Conservation (phyloP, 495 filamentous ascomycete species). For the Neurospora tetraspora region DNA sequence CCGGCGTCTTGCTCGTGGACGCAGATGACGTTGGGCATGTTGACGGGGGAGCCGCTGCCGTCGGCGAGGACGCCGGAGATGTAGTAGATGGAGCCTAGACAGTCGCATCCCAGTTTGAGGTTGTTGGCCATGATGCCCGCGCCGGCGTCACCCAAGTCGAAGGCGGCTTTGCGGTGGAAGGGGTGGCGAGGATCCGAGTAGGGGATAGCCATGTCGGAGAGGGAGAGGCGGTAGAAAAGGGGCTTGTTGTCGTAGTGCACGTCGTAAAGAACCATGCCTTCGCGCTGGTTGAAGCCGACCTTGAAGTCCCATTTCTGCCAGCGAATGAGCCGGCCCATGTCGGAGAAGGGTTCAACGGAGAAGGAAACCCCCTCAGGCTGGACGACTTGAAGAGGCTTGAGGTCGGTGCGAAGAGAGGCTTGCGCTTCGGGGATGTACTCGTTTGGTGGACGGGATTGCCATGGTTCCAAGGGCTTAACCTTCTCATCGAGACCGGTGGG, state of each 20-base stretch:
- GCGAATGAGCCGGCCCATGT: conserved; percentile 31
- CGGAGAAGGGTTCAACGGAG: conserved; percentile 36
- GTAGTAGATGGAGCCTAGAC: conserved; percentile 69
- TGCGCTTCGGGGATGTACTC: conserved; percentile 72
- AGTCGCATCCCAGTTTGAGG: conserved; percentile 59
- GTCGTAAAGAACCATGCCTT: conserved; percentile 61
- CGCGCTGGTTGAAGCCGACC: conserved; percentile 64
- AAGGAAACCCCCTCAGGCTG: conserved; percentile 75
- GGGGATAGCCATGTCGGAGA: conserved; percentile 72
- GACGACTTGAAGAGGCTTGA: conserved; percentile 67
- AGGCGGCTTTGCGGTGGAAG: conserved; percentile 68
- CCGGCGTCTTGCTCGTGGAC: conserved; percentile 68
- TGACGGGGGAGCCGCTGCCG: conserved; percentile 46
- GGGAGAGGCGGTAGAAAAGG: conserved; percentile 56
- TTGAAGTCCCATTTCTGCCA: conserved; percentile 68
- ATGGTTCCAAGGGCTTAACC: conserved; percentile 42
- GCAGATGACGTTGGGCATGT: conserved; percentile 66
- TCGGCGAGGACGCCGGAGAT: conserved; percentile 47
- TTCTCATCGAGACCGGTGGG: conserved; percentile 54
- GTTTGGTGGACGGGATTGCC: conserved; percentile 44
- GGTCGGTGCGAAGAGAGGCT: conserved; percentile 43
- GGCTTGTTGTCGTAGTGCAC: conserved; percentile 57
- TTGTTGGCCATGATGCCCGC: conserved; percentile 69
- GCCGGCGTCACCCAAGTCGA: conserved; percentile 69
- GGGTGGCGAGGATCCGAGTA: conserved; percentile 65